Conservation (phyloP, 768 basidiomycete genomes). For the Trametes elegans region DNA sequence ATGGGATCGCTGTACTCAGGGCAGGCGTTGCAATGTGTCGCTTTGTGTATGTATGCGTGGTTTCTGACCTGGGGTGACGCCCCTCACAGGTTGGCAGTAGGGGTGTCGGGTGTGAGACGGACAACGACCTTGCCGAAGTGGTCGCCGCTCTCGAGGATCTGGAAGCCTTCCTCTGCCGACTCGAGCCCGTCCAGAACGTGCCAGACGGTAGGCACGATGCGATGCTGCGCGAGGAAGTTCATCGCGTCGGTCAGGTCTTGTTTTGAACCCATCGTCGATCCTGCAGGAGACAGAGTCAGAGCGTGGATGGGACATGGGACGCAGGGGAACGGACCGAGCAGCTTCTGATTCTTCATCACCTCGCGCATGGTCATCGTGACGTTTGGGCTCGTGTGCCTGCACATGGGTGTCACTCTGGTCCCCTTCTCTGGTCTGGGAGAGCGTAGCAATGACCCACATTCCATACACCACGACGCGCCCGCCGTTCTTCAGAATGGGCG, state of each 20-base stretch:
- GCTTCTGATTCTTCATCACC: slow-evolving; percentile 69
- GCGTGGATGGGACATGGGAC: no score
- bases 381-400: slow-evolving; percentile 59
- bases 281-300: slow-evolving; percentile 37
- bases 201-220: slow-evolving; percentile 68
- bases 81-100: slow-evolving; percentile 9
- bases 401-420: slow-evolving; percentile 9
- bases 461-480: slow-evolving; percentile 39
- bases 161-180: slow-evolving; percentile 66
- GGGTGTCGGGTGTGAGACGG: slow-evolving; percentile 33
- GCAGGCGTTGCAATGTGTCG: background rate
- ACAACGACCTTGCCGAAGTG: slow-evolving; percentile 82
- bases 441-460: slow-evolving; percentile 29
- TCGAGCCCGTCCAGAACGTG: slow-evolving; percentile 59
- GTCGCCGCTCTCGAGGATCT: slow-evolving; percentile 56
- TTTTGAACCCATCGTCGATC: slow-evolving; percentile 83
- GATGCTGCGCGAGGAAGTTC: slow-evolving; percentile 61
- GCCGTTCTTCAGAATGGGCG: slow-evolving; percentile 36
- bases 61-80: background rate
- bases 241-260: slow-evolving; percentile 73
- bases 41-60: background rate
- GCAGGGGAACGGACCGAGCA: slow-evolving; percentile 53
- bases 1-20: background rate
- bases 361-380: slow-evolving; percentile 76
- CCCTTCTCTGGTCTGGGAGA: background rate